Base-by-base conservation (phyloP, 345 rosid genomes). In the Euphorbia peplus region DNA sequence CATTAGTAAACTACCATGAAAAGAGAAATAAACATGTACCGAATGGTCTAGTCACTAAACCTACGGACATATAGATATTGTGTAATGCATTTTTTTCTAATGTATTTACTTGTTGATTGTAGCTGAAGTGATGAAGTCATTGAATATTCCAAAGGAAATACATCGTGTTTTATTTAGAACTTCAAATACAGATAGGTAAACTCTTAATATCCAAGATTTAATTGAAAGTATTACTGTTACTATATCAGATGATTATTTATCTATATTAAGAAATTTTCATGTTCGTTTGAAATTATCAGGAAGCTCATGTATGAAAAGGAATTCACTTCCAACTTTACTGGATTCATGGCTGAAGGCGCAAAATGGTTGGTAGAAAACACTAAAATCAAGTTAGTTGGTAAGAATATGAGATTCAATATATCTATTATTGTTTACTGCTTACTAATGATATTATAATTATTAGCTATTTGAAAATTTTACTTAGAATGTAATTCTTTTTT, bases 361-460 rank as follows among this genome's bases (percentile, higher is more conserved):
- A 57, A 76, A 67, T 83, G 84, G 84, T 59, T 83, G 47, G 79
- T 75, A 9, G 72, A 78, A 25, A 80, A 80, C 67, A 80, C 86
- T 3, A 71, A 75, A 44, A 76, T 83, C 64, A 78, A 71, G 56
- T 75, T 83, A 37, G 79, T 83, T 21, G 86, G 86, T 83, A 73
- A 66, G 80, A n/a, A n/a, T n/a, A n/a, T n/a, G n/a, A n/a, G 35
- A 60, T 52, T 1, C 6, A 52, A 3, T 52, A 13, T n/a, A 5
- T 51, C n/a, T n/a, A n/a, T n/a, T n/a, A n/a, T n/a, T n/a, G n/a
- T n/a, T n/a, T n/a, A n/a, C n/a, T n/a, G n/a, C n/a, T n/a, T n/a
- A n/a, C n/a, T n/a, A n/a, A n/a, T n/a, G 37, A 32, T 32, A 32
- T 32, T 32, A 32, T 32, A 32, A 2, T 32, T 32, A 32, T 32